Percentiles rank a stretch among this genome's conserved stretches.
These are phyloP conservation scores for Dichomitus squalens DNA, from an alignment of 1,284 basidiomycete genomes.

Conservation along the genomic window DNA sequence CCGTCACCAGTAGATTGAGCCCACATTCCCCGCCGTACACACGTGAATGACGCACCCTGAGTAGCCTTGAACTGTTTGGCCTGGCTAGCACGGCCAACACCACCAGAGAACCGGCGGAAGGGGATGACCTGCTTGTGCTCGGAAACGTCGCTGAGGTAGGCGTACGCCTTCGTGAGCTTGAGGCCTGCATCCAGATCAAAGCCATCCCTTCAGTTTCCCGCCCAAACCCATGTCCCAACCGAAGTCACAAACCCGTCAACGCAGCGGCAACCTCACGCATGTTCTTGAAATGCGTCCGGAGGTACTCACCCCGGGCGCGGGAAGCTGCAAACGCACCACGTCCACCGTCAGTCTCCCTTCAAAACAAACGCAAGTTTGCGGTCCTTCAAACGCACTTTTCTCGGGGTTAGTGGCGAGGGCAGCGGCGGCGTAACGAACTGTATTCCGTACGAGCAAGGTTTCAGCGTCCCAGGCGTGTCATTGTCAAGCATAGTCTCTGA, in stretches of 20 bases:
- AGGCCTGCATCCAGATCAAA: conserved; percentile 60
- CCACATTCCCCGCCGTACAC: neutral
- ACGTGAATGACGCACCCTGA: conserved; percentile 67
- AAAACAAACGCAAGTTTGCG: conserved; percentile 4
- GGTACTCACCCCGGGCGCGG: conserved; percentile 93
- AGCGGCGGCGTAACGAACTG: conserved; percentile 91
- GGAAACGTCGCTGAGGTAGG: conserved; percentile 92
- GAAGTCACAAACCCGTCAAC: conserved; percentile 65
- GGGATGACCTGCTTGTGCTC: conserved; percentile 98
- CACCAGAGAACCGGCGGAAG: conserved; percentile 96
- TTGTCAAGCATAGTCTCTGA: conserved; percentile 8
- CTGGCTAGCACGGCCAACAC: conserved; percentile 96
- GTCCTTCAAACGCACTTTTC: conserved; percentile 69
- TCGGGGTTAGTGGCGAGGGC: conserved; percentile 87
- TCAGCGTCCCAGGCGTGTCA: conserved; percentile 15
- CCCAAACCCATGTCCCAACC: neutral
- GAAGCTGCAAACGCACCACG: conserved; percentile 59
- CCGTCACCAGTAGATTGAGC: neutral
- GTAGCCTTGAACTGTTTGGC: conserved; percentile 98
- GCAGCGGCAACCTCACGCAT: conserved; percentile 95
- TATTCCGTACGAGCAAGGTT: conserved; percentile 23
- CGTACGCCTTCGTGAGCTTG: conserved; percentile 94
- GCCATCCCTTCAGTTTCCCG: conserved; percentile 22
- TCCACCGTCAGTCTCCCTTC: conserved; percentile 14
- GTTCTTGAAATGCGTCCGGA: conserved; percentile 99